Conservation (phyloP, 805 yeast genomes). For the Yamadazyma insecticola region DNA sequence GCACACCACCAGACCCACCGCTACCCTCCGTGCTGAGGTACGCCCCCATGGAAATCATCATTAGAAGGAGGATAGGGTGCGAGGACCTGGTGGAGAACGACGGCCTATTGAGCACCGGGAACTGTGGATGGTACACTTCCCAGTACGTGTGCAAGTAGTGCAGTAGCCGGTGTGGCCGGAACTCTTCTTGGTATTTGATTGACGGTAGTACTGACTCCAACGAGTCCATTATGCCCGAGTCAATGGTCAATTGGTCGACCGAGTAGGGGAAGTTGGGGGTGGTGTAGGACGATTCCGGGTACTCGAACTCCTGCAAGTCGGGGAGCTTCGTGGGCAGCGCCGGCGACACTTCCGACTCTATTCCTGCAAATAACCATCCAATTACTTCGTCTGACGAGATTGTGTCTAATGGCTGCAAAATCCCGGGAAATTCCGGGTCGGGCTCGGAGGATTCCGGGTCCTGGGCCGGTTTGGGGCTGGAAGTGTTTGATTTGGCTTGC, state of each 20-base stretch:
- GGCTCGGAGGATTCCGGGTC: too few relatives aligned
- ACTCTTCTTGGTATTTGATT: constrained; percentile 8
- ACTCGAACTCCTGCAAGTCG: constrained; percentile 10
- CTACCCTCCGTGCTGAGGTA: too few relatives aligned
- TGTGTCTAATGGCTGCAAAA: too few relatives aligned
- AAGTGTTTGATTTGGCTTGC: too few relatives aligned
- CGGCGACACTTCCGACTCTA: constrained; percentile 4
- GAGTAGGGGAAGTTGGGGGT: constrained; percentile 9
- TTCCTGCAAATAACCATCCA: constrained; percentile 12
- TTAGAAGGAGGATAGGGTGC: constrained; percentile 44
- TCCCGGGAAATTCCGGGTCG: too few relatives aligned
- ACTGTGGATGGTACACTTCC: constrained; percentile 52
- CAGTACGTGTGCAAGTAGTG: constrained; percentile 34
- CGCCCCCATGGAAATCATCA: too few relatives aligned
- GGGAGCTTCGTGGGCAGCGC: constrained; percentile 9
- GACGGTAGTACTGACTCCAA: constrained; percentile 8
- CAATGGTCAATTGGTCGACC: constrained; percentile 5
- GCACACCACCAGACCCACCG: constrained; percentile 53
- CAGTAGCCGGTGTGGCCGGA: constrained; percentile 2
- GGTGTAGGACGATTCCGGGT: constrained; percentile 4
- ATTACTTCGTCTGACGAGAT: constrained; percentile 11
- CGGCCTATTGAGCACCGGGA: constrained; percentile 53
- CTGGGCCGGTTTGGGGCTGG: too few relatives aligned
- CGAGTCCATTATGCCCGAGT: constrained; percentile 4
- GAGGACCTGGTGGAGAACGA: constrained; percentile 45